These are phyloP conservation scores for Striga hermonthica DNA, from an alignment of 305 asterid species.

Conservation along the genomic window DNA sequence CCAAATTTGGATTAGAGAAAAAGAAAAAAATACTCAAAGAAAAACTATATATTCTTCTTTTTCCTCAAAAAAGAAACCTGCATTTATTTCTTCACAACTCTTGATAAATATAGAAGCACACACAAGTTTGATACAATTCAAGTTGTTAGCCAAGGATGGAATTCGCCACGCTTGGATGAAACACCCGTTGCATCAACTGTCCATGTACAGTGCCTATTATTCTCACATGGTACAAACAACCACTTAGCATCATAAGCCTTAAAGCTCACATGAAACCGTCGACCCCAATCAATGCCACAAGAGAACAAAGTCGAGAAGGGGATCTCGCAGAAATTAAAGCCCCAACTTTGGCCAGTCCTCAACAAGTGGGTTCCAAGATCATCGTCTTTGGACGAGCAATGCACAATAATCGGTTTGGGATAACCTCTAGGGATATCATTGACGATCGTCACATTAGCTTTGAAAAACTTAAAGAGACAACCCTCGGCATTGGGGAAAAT, in stretches of 20 bases:
- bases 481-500: neutral
- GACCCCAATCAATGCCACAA: neutral
- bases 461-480: neutral
- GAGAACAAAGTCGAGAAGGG: conserved; percentile 5
- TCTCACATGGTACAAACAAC: neutral
- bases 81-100: no score
- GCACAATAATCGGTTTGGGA: neutral
- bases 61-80: no score
- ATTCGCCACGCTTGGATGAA: no score
- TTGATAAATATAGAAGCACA: no score
- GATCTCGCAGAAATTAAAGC: neutral
- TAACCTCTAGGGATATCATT: neutral
- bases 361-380: conserved; percentile 8
- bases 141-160: no score
- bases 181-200: no score
- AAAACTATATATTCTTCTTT: no score
- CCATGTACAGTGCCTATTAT: no score
- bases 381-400: neutral
- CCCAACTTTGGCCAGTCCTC: neutral
- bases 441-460: neutral
- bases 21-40: no score
- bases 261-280: neutral
- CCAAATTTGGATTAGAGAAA: no score
- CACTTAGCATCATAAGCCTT: neutral
- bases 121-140: no score